phyloP scores from a whole-genome alignment of 2,329 filamentous ascomycete species.

The Fusarium chlamydosporum region DNA sequence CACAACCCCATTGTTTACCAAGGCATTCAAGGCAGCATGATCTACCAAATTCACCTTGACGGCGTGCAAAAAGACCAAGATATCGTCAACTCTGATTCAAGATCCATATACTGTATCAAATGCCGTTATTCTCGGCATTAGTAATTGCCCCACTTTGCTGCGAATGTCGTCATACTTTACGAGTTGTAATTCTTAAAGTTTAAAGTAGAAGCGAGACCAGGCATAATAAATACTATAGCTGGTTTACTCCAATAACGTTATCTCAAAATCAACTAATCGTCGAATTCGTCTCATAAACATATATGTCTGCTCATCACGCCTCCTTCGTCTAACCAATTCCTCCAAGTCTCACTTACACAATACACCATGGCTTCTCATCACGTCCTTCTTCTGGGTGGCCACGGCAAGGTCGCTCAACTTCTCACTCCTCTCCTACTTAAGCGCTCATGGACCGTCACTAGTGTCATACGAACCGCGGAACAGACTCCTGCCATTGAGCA shows the following conservation, averaged over 20 bases:
- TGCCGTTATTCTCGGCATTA: conserved; percentile 32
- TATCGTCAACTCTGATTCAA: conserved; percentile 1
- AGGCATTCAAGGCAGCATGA: not conserved
- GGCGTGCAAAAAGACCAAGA: conserved; percentile 14
- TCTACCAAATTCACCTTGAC: conserved; percentile 13
- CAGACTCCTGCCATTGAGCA: conserved; percentile 75
- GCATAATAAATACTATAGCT: conserved; percentile 17
- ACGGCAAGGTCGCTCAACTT: conserved; percentile 82
- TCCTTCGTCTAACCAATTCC: not conserved
- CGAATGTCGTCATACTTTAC: conserved; percentile 41
- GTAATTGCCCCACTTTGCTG: conserved; percentile 40
- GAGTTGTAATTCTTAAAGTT: conserved; percentile 7
- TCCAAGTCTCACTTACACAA: not conserved
- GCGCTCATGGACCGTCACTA: conserved; percentile 82
- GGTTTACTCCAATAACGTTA: not conserved
- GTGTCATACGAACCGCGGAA: conserved; percentile 79
- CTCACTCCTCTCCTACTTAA: conserved; percentile 83
- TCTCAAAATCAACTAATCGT: not conserved
- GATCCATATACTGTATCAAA: not conserved
- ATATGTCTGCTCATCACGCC: not conserved
- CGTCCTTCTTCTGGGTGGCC: conserved; percentile 83
- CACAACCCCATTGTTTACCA: not conserved
- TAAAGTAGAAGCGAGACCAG: not conserved
- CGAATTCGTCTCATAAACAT: not conserved
- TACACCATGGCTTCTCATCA: conserved; percentile 58